Base-by-base conservation (phyloP, 495 filamentous ascomycete species). In the Aspergillus avenaceus region DNA sequence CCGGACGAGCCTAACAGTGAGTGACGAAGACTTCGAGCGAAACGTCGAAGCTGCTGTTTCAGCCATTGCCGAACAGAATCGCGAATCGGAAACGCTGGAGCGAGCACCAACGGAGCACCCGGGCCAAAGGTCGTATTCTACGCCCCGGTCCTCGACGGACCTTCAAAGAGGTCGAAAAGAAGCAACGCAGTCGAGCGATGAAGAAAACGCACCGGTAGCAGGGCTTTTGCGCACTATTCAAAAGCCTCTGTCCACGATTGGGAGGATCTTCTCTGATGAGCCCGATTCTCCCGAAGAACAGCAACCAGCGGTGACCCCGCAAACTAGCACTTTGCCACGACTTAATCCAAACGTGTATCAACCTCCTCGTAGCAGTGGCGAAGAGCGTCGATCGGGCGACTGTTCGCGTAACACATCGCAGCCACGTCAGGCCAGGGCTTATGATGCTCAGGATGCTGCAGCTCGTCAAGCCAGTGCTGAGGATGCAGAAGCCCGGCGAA, bases 191-290 rank as follows among this genome's bases (percentile, higher is more conserved):
- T 71, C 70, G 13, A 79, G 73, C 12, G 82, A 80, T 19, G 81
- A 87, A 56, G 84, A 95, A 56, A 80, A 80, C 13, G 85, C 85
- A 0, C 89, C 93, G 29, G 90, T 96, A 27, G 83, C 86, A 19
- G 91, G 93, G 2, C 71, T 99, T 9, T 73, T 99, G 13, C 83
- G 91, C 40, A 90, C 91, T 1, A 97, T 99, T 45, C 91, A 97
- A 64, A 85, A 80, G 47, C 95, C 93, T 0, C 72, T 99, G 31
- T 89, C 88, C 34, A 93, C 91, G 13, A 95, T 99, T 61, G 93
- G 95, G n/a, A 84, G 91, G 46, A 97, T 99, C 28, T 97, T 99
- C 71, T 89, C 88, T 1, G 93, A 98, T 41, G 91, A 96, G 1
- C 44, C 61, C 31, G 71, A 74, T 25, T 69, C 45, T 50, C 67